These are phyloP conservation scores for Talaromyces sp. DNA, from an alignment of 2,329 filamentous ascomycete genomes.

Conservation along the genomic window DNA sequence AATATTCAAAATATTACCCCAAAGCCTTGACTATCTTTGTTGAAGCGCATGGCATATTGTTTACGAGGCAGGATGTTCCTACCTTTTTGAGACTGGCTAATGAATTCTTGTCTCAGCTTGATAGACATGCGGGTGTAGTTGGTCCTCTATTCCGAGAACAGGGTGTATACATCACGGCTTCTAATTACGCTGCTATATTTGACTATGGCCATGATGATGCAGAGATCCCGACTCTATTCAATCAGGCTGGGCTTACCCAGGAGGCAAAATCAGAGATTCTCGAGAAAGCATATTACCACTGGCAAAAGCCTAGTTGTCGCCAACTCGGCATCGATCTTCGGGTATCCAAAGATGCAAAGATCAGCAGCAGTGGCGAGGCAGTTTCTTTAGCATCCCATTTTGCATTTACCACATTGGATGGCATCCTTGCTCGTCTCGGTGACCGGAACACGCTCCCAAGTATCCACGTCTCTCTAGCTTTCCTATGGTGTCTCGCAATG, in stretches of 20 bases:
- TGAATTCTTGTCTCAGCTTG: constrained; percentile 45
- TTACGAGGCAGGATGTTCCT: constrained; percentile 32
- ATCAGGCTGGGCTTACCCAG: constrained; percentile 20
- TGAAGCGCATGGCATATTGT: constrained; percentile 52
- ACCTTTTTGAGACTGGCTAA: constrained; percentile 38
- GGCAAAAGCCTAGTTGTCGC: constrained; percentile 15
- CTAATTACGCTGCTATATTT: constrained; percentile 55
- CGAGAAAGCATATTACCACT: constrained; percentile 24
- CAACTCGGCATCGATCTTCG: constrained; percentile 3
- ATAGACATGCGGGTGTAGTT: constrained; percentile 46
- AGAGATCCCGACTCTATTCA: constrained; percentile 28
- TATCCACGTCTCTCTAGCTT: constrained; percentile 54
- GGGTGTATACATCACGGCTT: constrained; percentile 53
- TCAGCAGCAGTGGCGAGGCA: constrained; percentile 24
- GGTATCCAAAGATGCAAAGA: constrained; percentile 2
- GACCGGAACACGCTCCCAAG: constrained; percentile 54
- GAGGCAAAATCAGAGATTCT: constrained; percentile 19
- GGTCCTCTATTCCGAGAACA: constrained; percentile 51
- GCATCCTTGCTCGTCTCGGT: constrained; percentile 46
- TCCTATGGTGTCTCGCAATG: constrained; percentile 46
- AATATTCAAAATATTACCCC: constrained; percentile 23
- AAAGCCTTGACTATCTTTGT: constrained; percentile 48
- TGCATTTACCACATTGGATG: constrained; percentile 41
- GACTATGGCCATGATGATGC: constrained; percentile 49
- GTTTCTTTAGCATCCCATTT: constrained; percentile 40